Conservation (phyloP, 2,329 filamentous ascomycete species). For the Cladosporium phlei region DNA sequence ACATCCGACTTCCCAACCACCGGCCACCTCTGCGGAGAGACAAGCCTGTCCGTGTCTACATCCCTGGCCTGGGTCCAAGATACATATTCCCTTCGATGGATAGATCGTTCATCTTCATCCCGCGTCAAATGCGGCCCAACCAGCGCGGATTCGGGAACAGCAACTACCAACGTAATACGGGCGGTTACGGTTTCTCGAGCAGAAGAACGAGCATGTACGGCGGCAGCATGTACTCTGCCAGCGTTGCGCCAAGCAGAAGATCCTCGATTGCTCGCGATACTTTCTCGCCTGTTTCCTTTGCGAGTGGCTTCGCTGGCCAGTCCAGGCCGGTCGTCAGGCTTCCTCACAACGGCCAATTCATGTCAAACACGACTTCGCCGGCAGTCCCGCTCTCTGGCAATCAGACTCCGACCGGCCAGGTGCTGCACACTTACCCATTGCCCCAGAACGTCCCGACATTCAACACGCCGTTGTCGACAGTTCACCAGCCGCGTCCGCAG, state of each 20-base stretch:
- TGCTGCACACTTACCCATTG: constrained; percentile 49
- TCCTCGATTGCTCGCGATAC: constrained; percentile 76
- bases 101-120: constrained; percentile 96
- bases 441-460: constrained; percentile 55
- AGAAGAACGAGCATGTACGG: constrained; percentile 76
- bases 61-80: constrained; percentile 71
- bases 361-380: constrained; percentile 30
- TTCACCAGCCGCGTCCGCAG: constrained; percentile 93
- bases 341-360: constrained; percentile 55
- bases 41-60: constrained; percentile 90
- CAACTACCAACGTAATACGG: constrained; percentile 68
- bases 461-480: constrained; percentile 61
- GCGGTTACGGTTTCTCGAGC: constrained; percentile 62
- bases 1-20: constrained; percentile 91
- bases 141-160: constrained; percentile 68
- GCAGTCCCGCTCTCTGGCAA: constrained; percentile 30
- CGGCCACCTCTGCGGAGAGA: constrained; percentile 88
- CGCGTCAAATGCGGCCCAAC: constrained; percentile 85
- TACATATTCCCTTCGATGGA: constrained; percentile 90
- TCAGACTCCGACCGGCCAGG: constrained; percentile 46
- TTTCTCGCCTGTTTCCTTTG: constrained; percentile 74
- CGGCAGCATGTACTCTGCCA: constrained; percentile 79
- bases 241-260: constrained; percentile 79
- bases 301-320: constrained; percentile 46
- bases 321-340: constrained; percentile 75